Conservation (phyloP, 1,284 basidiomycete genomes). For the Trichosporon faecale region DNA sequence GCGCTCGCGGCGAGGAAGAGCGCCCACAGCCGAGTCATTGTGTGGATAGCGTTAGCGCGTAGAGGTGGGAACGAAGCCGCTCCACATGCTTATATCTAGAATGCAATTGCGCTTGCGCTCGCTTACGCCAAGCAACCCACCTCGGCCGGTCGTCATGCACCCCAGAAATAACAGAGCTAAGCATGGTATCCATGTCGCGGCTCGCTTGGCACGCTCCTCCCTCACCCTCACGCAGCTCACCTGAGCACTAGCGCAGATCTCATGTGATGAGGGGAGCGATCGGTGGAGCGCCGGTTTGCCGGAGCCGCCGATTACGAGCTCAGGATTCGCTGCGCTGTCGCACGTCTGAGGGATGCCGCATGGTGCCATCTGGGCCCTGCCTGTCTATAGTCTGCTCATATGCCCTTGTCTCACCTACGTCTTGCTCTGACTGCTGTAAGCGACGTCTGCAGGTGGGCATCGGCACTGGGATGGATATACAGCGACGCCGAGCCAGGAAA, state of each 20-base stretch:
- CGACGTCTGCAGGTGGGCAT: neutral
- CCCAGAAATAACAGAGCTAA: neutral
- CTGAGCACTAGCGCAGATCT: neutral
- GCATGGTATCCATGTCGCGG: neutral
- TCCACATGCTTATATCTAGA: neutral
- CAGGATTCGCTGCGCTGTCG: neutral
- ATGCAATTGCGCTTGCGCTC: no score
- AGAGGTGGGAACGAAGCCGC: neutral
- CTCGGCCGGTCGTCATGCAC: neutral
- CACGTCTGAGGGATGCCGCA: neutral
- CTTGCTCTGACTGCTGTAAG: neutral
- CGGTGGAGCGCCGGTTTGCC: neutral
- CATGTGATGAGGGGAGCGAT: neutral
- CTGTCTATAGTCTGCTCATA: no score
- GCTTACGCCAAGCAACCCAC: no score
- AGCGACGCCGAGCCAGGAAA: neutral
- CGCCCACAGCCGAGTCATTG: constrained; percentile 4
- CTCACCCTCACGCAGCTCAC: no score
- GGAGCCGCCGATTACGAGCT: neutral
- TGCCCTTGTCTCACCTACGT: neutral
- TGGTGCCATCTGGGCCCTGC: neutral
- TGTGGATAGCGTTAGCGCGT: neutral
- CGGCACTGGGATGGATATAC: neutral
- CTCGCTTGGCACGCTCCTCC: neutral
- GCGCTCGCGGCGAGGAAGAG: neutral